Evolutionary conservation across 768 basidiomycete species (phyloP).

Genomic region (Boletus insuetus): DNA sequence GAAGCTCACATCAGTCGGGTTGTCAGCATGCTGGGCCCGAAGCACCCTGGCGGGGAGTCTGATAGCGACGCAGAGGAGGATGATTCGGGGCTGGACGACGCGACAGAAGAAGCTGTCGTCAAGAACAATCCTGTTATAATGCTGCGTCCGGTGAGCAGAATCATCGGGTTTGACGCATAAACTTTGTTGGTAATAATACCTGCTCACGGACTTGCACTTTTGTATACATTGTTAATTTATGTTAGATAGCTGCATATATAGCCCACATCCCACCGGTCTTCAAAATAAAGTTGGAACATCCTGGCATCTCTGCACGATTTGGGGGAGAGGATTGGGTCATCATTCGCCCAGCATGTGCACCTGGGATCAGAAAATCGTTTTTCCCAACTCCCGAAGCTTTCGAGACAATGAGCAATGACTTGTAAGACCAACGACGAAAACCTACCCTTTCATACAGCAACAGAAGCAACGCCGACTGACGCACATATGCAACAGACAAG

Average conservation of each 20-base stretch:
- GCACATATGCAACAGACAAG: conserved; percentile 6
- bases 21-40: conserved; percentile 61
- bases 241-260: conserved; percentile 13
- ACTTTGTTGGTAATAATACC: neutral
- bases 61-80: conserved; percentile 61
- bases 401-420: neutral
- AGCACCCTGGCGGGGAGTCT: conserved; percentile 46
- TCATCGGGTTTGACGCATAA: conserved; percentile 52
- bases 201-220: neutral
- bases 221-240: conserved; percentile 21
- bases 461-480: conserved; percentile 4
- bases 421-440: neutral
- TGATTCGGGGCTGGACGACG: conserved; percentile 49
- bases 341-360: neutral
- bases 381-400: neutral
- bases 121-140: conserved; percentile 53
- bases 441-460: conserved; percentile 3
- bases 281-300: no score
- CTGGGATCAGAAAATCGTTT: neutral
- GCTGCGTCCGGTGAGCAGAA: conserved; percentile 54
- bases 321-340: no score
- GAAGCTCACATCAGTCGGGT: conserved; percentile 44
- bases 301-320: neutral
- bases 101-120: conserved; percentile 37
- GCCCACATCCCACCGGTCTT: neutral